Conservation (phyloP, 2,329 filamentous ascomycete genomes). For the Colletotrichum brevisporum region DNA sequence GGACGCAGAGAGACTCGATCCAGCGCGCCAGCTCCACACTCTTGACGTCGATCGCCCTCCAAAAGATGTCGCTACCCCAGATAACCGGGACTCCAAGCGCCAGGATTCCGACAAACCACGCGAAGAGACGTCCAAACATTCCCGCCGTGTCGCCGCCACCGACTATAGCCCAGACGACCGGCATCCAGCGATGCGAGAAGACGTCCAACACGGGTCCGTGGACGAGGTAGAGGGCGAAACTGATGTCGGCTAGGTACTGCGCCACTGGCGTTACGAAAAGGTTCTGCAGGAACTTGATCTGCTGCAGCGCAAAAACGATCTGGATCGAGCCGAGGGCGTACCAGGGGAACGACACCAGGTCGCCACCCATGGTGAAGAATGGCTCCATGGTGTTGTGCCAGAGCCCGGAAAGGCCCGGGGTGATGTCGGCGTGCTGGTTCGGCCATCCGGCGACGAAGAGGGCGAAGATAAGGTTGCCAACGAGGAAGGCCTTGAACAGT, state of each 20-base stretch:
- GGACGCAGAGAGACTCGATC: constrained; percentile 54
- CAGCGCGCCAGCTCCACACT: constrained; percentile 62
- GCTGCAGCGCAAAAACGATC: constrained; percentile 50
- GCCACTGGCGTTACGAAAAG: constrained; percentile 62
- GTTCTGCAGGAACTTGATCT: constrained; percentile 44
- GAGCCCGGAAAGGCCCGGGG: constrained; percentile 51
- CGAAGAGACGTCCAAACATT: constrained; percentile 48
- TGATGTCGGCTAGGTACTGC: constrained; percentile 70
- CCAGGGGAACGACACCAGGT: constrained; percentile 53
- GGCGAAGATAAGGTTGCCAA: constrained; percentile 47
- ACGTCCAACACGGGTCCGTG: constrained; percentile 65
- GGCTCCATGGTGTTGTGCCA: constrained; percentile 50
- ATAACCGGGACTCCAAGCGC: constrained; percentile 56
- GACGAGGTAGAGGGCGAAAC: constrained; percentile 71
- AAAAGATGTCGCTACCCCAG: constrained; percentile 72
- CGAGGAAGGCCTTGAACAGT: constrained; percentile 44
- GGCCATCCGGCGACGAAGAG: constrained; percentile 59
- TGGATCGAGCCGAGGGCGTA: constrained; percentile 53
- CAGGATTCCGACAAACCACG: constrained; percentile 56
- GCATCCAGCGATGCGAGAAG: constrained; percentile 46
- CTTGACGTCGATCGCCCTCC: constrained; percentile 67
- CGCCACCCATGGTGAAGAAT: constrained; percentile 50
- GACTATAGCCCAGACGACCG: constrained; percentile 43
- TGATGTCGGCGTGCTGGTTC: constrained; percentile 51
- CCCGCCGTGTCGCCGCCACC: constrained; percentile 52